These are phyloP conservation scores for Microstegium vimineum DNA, from an alignment of 176 grass and related monocot genomes.

Conservation along the genomic window DNA sequence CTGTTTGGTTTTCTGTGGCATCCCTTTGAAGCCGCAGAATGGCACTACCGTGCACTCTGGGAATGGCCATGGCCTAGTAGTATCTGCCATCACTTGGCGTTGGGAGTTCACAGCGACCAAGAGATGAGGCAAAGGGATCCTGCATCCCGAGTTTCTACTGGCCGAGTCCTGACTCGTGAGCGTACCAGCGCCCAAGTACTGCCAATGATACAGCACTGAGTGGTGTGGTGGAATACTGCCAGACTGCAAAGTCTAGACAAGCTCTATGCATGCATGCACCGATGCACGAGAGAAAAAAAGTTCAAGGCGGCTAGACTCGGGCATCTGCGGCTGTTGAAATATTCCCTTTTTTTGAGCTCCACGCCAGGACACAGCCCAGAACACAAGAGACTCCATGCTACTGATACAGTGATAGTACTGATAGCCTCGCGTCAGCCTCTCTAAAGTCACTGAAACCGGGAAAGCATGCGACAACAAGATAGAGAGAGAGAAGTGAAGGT, in stretches of 20 bases:
- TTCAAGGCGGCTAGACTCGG: constrained; percentile 24
- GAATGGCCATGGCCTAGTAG: no score
- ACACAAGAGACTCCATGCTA: constrained; percentile 12
- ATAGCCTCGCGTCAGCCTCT: not conserved
- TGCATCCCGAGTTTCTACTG: not conserved
- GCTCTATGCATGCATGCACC: not conserved
- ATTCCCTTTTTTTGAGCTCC: constrained; percentile 30
- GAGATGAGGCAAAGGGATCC: constrained; percentile 15
- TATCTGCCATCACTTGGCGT: not conserved
- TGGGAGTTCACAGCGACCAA: constrained; percentile 28
- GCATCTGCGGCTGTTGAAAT: constrained; percentile 10
- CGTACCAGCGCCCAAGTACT: not conserved
- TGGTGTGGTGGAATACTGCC: constrained; percentile 13
- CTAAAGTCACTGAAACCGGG: not conserved
- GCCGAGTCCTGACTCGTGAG: constrained; percentile 7
- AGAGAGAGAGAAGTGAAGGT: not conserved
- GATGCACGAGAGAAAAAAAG: constrained; percentile 31
- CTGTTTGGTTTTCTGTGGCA: not conserved
- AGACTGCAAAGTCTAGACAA: constrained; percentile 6
- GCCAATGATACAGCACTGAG: constrained; percentile 52
- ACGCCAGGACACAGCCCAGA: constrained; percentile 16
- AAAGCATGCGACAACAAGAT: not conserved
- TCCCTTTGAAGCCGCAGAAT: not conserved
- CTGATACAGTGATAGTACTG: not conserved
- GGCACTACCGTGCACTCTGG: no score